Evolutionary conservation across 2,329 filamentous ascomycete genomes (phyloP).

Genomic region (Escovopsis sp.): DNA sequence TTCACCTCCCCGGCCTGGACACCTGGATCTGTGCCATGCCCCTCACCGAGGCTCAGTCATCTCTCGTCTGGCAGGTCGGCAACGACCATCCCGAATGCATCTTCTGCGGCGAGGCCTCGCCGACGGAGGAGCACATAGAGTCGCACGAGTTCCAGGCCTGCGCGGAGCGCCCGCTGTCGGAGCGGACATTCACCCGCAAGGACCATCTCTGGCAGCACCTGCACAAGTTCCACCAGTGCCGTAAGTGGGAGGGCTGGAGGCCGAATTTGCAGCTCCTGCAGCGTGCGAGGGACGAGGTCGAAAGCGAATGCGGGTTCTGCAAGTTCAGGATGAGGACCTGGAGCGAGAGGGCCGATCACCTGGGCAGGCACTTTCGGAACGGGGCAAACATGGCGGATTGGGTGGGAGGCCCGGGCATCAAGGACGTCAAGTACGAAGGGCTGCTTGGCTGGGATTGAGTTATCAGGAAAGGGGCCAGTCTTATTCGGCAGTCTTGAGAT

Average conservation of each 20-base stretch:
- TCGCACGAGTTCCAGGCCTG: conserved; percentile 32
- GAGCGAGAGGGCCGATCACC: conserved; percentile 22
- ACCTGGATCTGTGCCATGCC: conserved; percentile 36
- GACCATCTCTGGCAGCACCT: conserved; percentile 27
- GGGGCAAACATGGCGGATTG: conserved; percentile 29
- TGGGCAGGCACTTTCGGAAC: conserved; percentile 27
- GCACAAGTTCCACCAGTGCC: conserved; percentile 29
- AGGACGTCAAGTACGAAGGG: conserved; percentile 6
- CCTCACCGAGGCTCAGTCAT: conserved; percentile 18
- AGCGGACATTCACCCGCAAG: conserved; percentile 28
- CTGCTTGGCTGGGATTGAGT: neutral
- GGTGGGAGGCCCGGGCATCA: conserved; percentile 29
- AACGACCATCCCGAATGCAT: conserved; percentile 26
- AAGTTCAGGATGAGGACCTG: conserved; percentile 21
- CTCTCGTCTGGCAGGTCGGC: conserved; percentile 33
- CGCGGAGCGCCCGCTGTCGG: conserved; percentile 28
- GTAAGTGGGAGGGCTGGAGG: conserved; percentile 34
- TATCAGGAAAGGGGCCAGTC: neutral
- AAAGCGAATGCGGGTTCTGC: conserved; percentile 25
- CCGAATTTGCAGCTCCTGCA: conserved; percentile 21
- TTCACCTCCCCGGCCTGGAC: conserved; percentile 28
- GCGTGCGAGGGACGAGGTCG: conserved; percentile 11
- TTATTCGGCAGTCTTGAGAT: too few relatives aligned
- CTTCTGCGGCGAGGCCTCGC: conserved; percentile 22
- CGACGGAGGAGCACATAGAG: conserved; percentile 21